A percentile compares a stretch with the other conserved stretches of the same genome.
Evolutionary conservation across 345 rosid species (phyloP).

Genomic region (Brassica incana): DNA sequence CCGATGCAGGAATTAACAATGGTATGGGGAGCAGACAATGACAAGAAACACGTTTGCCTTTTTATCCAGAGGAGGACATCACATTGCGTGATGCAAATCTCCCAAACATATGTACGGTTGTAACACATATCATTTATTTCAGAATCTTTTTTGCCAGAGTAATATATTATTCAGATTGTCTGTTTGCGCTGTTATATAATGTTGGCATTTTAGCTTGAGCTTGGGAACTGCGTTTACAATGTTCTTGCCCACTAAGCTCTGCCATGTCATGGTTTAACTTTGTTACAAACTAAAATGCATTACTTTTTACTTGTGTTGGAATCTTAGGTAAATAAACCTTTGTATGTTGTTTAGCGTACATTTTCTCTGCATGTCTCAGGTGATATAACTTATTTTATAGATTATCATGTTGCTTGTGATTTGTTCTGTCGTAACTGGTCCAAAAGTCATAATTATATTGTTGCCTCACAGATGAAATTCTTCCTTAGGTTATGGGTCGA

Average conservation of each 20-base stretch:
- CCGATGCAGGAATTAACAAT: conserved; percentile 26
- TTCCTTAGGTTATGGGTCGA: conserved; percentile 6
- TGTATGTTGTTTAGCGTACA: conserved; percentile 8
- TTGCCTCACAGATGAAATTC: conserved; percentile 1
- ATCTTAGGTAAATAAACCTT: conserved; percentile 1
- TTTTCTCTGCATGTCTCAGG: conserved; percentile 3
- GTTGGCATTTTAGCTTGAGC: conserved; percentile 21
- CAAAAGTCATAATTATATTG: conserved; percentile 1
- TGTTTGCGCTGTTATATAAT: conserved; percentile 14
- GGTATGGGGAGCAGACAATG: conserved; percentile 10
- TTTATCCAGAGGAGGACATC: conserved; percentile 22
- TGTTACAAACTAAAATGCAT: conserved; percentile 15
- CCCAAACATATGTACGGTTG: conserved; percentile 22
- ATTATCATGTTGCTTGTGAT: not conserved
- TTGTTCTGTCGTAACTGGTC: conserved; percentile 13
- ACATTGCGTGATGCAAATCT: conserved; percentile 14
- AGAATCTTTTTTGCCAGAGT: conserved; percentile 9
- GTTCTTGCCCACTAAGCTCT: conserved; percentile 6
- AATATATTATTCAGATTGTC: not conserved
- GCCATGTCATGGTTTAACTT: conserved; percentile 7
- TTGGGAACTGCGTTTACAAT: conserved; percentile 18
- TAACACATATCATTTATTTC: conserved; percentile 7
- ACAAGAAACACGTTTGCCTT: conserved; percentile 17
- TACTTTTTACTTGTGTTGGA: conserved; percentile 17
- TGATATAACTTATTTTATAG: not conserved